Evolutionary conservation across 768 basidiomycete species (phyloP), one percentile per base, ranked within the genome.

Genomic region (Austroboletus festivus): DNA sequence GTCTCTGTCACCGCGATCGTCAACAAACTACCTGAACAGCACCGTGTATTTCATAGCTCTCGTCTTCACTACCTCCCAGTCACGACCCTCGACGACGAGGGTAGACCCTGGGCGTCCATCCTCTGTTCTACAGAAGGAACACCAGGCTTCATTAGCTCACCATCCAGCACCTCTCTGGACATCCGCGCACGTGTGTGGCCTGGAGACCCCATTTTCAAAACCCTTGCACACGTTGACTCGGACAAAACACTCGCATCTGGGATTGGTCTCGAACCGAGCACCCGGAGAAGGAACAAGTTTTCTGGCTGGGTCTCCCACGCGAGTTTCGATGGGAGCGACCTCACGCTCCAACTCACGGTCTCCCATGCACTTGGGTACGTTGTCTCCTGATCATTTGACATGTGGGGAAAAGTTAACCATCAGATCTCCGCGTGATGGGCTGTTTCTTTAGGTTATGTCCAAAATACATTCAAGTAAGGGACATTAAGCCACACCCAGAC

Each of bases 231-330:
- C 10, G 9, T 50, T 30, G 50, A 47, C 34, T 53, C 57, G 13
- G 61, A 55, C 23, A 52, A 57, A 3, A 59, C 63, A 47, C 61
- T 82, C 5, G 66, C 77, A 12, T 80, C 80, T 5, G 82, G 83
- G 0, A 74, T 84, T 31, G 83, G 82, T 4, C 73, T 84, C 15
- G 80, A 85, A 50, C 72, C 80, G 34, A 62, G 71, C 15, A 81
- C 81, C 2, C 64, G 83, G 26, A 61, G 81, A 54, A 71, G 83
- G 56, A 83, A 83, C 56, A 85, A 84, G 61, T 78, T 85, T 49
- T 78, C 80, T 0, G 83, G 83, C 4, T 55, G 58, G 15, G 63
- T 80, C 13, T 58, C 63, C 2, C 69, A 63, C 18, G 54, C 73
- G 11, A 57, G 64, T 22, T 54, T 63, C 42, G 43, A 59, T 5